phyloP scores from a whole-genome alignment of 2,329 filamentous ascomycete genomes.

The Exutisphaerella laricina region DNA sequence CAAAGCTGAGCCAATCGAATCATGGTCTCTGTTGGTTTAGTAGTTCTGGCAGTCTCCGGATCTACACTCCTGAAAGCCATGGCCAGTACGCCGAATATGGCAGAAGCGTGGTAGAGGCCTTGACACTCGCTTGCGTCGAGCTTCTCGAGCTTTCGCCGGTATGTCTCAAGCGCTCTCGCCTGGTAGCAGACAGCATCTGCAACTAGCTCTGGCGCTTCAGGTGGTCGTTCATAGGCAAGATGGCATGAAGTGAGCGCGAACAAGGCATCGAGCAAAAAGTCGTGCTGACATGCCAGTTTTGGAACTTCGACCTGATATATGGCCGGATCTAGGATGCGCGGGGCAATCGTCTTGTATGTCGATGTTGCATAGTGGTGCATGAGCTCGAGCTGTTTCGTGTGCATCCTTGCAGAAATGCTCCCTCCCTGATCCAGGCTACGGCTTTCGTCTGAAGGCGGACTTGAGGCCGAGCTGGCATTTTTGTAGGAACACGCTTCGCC shows the following conservation, averaged over 20 bases:
- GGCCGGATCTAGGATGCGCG: constrained; percentile 5
- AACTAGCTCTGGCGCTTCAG: constrained; percentile 10
- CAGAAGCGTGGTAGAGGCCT: constrained; percentile 18
- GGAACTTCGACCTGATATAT: constrained; percentile 17
- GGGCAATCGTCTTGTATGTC: constrained; percentile 15
- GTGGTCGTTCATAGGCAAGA: constrained; percentile 14
- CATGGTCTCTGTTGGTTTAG: constrained; percentile 15
- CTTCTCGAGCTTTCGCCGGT: constrained; percentile 12
- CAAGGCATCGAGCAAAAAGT: constrained; percentile 20
- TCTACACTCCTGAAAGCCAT: constrained; percentile 17
- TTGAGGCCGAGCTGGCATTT: constrained; percentile 9
- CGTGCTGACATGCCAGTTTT: constrained; percentile 17
- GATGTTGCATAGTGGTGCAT: constrained; percentile 22
- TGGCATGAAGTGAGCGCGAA: constrained; percentile 23
- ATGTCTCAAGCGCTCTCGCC: constrained; percentile 14
- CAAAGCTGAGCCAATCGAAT: constrained; percentile 14
- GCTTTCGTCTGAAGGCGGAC: constrained; percentile 9
- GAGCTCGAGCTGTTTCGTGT: constrained; percentile 21
- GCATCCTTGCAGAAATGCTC: constrained; percentile 6
- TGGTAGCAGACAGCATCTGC: constrained; percentile 19
- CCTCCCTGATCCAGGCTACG: constrained; percentile 8
- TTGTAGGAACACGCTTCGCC: constrained; percentile 23
- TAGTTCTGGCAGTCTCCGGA: constrained; percentile 3
- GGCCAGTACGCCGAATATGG: constrained; percentile 16
- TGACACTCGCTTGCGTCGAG: constrained; percentile 14